Conservation (phyloP, 1,284 basidiomycete genomes). For the Sanghuangporus baumii region DNA sequence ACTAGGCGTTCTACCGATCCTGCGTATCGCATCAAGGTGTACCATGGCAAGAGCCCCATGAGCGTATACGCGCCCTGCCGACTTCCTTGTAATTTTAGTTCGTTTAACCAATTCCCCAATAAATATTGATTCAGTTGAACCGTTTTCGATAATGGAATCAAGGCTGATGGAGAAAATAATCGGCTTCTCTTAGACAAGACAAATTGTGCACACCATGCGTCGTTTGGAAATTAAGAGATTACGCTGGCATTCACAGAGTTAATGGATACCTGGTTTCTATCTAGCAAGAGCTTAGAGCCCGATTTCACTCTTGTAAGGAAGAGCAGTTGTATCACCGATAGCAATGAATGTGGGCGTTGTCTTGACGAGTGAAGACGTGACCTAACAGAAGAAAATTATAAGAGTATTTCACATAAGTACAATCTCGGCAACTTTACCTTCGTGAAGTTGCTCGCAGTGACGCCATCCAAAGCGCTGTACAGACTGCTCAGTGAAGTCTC, state of each 20-base stretch:
- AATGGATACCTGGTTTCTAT: not conserved
- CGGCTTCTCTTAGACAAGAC: no score
- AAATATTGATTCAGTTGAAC: no score
- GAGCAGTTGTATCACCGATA: conserved; percentile 68
- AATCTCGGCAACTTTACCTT: conserved; percentile 40
- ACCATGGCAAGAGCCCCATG: conserved; percentile 75
- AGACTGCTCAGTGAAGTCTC: conserved; percentile 48
- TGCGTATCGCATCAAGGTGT: conserved; percentile 33
- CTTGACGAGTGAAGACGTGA: conserved; percentile 50
- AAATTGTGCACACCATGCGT: no score
- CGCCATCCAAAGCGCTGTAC: conserved; percentile 55
- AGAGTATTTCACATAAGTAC: not conserved
- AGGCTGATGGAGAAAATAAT: no score
- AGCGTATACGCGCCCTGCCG: conserved; percentile 44
- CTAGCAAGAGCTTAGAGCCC: conserved; percentile 46
- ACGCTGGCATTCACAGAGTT: conserved; percentile 2
- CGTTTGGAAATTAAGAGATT: not conserved
- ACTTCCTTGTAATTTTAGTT: not conserved
- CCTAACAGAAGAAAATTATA: conserved; percentile 30
- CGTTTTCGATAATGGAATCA: no score
- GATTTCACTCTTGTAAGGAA: conserved; percentile 84
- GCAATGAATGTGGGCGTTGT: conserved; percentile 83
- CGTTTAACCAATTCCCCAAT: no score
- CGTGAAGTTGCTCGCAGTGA: conserved; percentile 53
- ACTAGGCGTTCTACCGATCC: not conserved